Percentiles rank a stretch among this genome's conserved stretches.
Evolutionary conservation across 768 basidiomycete species (phyloP).

Genomic region (Pleurotus sapidus): DNA sequence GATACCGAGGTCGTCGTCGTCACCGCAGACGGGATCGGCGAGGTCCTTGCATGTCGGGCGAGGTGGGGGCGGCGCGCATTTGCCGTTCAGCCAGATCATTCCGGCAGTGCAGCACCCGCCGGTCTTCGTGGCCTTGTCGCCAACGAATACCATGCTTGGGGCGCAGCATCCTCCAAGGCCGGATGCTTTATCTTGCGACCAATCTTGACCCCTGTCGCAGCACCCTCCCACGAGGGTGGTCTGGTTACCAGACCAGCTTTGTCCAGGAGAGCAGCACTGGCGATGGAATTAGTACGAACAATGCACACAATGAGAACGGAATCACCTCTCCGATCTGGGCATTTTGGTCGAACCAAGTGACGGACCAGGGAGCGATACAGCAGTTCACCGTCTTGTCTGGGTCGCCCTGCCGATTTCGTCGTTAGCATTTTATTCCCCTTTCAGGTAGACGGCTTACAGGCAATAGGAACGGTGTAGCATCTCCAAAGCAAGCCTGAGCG

Average conservation of each 20-base stretch:
- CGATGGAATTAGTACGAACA: background rate
- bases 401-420: background rate
- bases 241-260: background rate
- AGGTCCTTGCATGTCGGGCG: conserved; percentile 1
- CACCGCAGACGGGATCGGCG: background rate
- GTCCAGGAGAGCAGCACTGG: background rate
- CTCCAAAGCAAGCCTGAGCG: background rate
- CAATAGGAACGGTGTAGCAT: background rate
- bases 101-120: background rate
- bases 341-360: conserved; percentile 3
- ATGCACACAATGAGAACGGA: background rate
- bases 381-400: background rate
- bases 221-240: background rate
- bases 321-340: background rate
- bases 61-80: background rate
- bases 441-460: background rate
- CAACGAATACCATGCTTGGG: background rate
- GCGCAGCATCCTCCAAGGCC: background rate
- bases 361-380: background rate
- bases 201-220: background rate
- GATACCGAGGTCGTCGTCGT: background rate
- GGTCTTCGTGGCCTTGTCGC: conserved; percentile 1
- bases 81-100: conserved; percentile 2
- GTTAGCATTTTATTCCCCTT: too few relatives aligned
- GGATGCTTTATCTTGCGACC: conserved; percentile 1